Base-by-base conservation (phyloP, 257 asterid genomes). In the Catharanthus roseus region DNA sequence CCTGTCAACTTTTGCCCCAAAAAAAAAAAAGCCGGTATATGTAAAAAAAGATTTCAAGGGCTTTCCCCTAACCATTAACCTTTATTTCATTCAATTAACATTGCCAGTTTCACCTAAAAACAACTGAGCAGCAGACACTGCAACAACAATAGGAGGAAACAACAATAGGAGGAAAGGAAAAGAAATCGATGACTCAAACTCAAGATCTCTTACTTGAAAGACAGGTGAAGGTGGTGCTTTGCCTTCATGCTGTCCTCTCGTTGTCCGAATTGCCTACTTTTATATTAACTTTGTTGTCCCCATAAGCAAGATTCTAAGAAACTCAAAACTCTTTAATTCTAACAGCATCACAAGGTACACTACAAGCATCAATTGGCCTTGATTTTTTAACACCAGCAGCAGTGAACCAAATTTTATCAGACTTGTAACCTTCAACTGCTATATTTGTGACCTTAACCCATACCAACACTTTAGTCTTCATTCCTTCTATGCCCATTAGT, bases 351-450 rank as follows among this genome's bases (percentile, higher is more conserved):
- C 51, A 80, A 68, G 95, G 95, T 80, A 78, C 74, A 23, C 72
- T 78, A 70, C 85, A 92, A 23, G 91, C 88, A 77, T 77, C 96
- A 79, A 66, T 82, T 3, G 88, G 82, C 87, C 92, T 86, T 57
- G 90, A 78, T 67, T 92, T 92, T 80, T 84, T 88, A 4, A 89
- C 89, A n/a, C 96, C 98, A 1, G 90, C 97, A 0, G 90, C 98
- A 0, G 88, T 86, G 77, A 92, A 88, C 70, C 85, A 76, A 44
- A 92, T 72, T 76, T 91, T 90, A 60, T 87, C 95, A 6, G 88
- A 82, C 79, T 71, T 89, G 77, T 72, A 75, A 53, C 95, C 91
- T 72, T 92, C 96, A 6, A 87, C 79, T 3, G 84, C 77, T 41
- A 86, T 79, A 50, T 75, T 83, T 10, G 96, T 86, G 68, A 92